Percentiles rank a stretch among this genome's conserved stretches.
These are phyloP conservation scores for Populus simonii DNA, from an alignment of 345 rosid genomes.

Conservation along the genomic window DNA sequence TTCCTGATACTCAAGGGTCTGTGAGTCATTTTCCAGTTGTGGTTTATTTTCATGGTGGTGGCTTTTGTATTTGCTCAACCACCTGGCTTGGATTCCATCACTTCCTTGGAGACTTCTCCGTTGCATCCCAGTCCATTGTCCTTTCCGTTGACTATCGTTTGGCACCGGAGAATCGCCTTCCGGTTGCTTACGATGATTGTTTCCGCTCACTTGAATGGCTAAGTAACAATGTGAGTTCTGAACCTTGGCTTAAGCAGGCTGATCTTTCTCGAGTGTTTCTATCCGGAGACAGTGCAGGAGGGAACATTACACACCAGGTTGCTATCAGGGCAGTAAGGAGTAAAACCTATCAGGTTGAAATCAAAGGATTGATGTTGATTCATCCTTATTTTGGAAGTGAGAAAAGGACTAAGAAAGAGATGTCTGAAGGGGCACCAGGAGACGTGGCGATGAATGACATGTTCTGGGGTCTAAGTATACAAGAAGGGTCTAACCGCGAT, in stretches of 20 bases:
- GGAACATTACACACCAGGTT: constrained; percentile 57
- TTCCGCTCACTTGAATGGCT: constrained; percentile 52
- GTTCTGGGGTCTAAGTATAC: constrained; percentile 60
- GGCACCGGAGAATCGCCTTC: constrained; percentile 61
- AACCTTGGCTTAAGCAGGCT: constrained; percentile 50
- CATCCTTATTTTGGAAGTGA: constrained; percentile 68
- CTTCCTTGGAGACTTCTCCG: constrained; percentile 56
- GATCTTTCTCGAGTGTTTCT: constrained; percentile 43
- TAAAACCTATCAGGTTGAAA: constrained; percentile 15
- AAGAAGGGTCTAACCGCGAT: constrained; percentile 42
- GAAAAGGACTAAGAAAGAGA: constrained; percentile 45
- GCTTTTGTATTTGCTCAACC: constrained; percentile 60
- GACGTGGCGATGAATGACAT: constrained; percentile 45
- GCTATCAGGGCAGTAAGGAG: constrained; percentile 32
- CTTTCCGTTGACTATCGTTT: constrained; percentile 56
- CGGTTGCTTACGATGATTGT: constrained; percentile 53
- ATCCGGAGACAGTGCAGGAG: constrained; percentile 66
- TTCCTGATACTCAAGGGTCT: constrained; percentile 24
- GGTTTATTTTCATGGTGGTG: constrained; percentile 69
- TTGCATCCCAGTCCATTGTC: constrained; percentile 32
- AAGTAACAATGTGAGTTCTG: constrained; percentile 12
- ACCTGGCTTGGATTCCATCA: constrained; percentile 63
- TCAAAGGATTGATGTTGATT: constrained; percentile 42
- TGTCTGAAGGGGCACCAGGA: constrained; percentile 23
- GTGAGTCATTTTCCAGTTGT: constrained; percentile 31